phyloP scores from a whole-genome alignment of 805 yeast species.

The Candida qinlingensis region DNA sequence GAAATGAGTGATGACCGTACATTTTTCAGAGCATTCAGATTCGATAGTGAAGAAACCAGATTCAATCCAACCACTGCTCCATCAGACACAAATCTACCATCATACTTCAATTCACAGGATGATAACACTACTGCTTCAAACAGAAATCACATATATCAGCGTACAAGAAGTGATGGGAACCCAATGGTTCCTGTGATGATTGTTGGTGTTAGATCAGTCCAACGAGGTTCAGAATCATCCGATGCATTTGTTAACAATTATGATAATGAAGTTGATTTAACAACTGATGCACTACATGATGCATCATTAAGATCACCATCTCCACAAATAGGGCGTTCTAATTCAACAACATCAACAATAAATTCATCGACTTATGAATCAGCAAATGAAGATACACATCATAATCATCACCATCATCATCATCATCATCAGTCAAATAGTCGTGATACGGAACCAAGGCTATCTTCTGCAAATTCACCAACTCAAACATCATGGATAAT shows the following conservation, averaged over 20 bases:
- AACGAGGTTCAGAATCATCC: constrained; percentile 12
- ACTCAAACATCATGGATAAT: constrained; percentile 46
- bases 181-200: constrained; percentile 41
- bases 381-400: neutral
- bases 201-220: constrained; percentile 41
- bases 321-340: neutral
- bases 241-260: constrained; percentile 4
- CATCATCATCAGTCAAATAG: constrained; percentile 1
- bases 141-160: neutral
- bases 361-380: neutral
- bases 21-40: constrained; percentile 40
- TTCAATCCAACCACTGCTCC: too few species aligned
- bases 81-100: too few species aligned
- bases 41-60: constrained; percentile 23
- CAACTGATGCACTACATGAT: constrained; percentile 4
- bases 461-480: too few species aligned
- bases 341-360: too few species aligned
- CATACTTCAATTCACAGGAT: too few species aligned
- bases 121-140: too few species aligned
- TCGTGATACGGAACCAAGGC: neutral
- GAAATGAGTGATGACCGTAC: constrained; percentile 18
- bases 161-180: neutral
- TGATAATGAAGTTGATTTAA: constrained; percentile 14
- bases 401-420: neutral
- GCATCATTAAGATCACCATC: neutral